These are phyloP conservation scores for Glycine soja DNA, from an alignment of 306 rosid species.

Conservation along the genomic window DNA sequence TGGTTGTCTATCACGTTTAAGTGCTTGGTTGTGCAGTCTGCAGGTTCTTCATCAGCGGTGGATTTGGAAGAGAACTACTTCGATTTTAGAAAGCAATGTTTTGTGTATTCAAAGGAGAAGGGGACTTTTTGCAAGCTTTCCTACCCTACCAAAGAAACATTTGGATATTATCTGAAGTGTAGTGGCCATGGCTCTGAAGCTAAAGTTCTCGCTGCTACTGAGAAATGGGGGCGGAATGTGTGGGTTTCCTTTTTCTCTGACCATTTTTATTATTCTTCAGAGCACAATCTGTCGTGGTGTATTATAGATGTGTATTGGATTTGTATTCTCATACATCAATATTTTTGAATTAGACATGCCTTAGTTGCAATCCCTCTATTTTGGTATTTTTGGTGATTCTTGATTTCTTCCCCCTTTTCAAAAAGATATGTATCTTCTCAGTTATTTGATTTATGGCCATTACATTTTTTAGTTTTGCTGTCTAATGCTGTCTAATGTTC, in stretches of 20 bases:
- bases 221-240: slow-evolving; percentile 97
- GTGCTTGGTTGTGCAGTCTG: slow-evolving; percentile 63
- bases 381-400: slow-evolving; percentile 21
- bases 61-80: slow-evolving; percentile 88
- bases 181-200: slow-evolving; percentile 95
- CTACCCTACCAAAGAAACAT: slow-evolving; percentile 92
- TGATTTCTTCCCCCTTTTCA: slow-evolving; percentile 7
- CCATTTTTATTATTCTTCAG: slow-evolving; percentile 29
- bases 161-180: slow-evolving; percentile 78
- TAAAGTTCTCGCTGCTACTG: slow-evolving; percentile 76
- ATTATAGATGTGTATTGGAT: slow-evolving; percentile 27
- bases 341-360: neutral
- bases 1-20: slow-evolving; percentile 29
- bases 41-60: slow-evolving; percentile 62
- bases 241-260: slow-evolving; percentile 57
- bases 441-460: slow-evolving; percentile 19
- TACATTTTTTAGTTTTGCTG: slow-evolving; percentile 42
- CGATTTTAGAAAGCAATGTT: slow-evolving; percentile 93
- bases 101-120: slow-evolving; percentile 77
- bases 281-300: slow-evolving; percentile 20
- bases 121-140: slow-evolving; percentile 85
- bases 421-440: neutral
- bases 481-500: slow-evolving; percentile 36
- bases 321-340: slow-evolving; percentile 3
- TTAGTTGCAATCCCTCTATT: slow-evolving; percentile 16